Evolutionary conservation across 306 rosid species (phyloP).

Genomic region (Corylus heterophylla): DNA sequence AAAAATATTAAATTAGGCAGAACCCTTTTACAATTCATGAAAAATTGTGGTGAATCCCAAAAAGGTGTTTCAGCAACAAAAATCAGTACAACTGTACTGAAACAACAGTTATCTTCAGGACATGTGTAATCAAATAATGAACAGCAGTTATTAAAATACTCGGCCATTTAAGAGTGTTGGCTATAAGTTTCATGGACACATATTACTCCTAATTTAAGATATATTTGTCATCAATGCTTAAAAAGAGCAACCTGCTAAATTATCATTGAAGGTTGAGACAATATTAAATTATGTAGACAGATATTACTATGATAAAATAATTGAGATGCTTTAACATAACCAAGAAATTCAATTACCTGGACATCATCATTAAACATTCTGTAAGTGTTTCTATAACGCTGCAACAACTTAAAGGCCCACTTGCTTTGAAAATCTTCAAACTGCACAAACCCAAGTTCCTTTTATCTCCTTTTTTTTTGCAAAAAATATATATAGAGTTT

Average conservation of each 20-base stretch:
- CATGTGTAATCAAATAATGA: background rate
- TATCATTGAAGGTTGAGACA: background rate
- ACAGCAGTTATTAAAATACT: background rate
- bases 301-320: background rate
- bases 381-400: conserved; percentile 85
- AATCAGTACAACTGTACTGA: background rate
- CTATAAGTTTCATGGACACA: background rate
- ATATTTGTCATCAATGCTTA: background rate
- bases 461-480: background rate
- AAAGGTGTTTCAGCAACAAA: background rate
- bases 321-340: background rate
- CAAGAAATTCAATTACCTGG: conserved; percentile 59
- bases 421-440: conserved; percentile 99
- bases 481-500: background rate
- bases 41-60: background rate
- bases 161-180: background rate
- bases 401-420: conserved; percentile 97
- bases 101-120: background rate
- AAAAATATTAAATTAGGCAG: background rate
- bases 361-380: conserved; percentile 99
- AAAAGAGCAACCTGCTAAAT: background rate
- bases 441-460: conserved; percentile 41
- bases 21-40: background rate
- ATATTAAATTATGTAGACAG: background rate
- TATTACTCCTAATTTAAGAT: background rate